Conservation (phyloP, 2,329 filamentous ascomycete genomes). For the Paecilomyces dactylethromorphus region DNA sequence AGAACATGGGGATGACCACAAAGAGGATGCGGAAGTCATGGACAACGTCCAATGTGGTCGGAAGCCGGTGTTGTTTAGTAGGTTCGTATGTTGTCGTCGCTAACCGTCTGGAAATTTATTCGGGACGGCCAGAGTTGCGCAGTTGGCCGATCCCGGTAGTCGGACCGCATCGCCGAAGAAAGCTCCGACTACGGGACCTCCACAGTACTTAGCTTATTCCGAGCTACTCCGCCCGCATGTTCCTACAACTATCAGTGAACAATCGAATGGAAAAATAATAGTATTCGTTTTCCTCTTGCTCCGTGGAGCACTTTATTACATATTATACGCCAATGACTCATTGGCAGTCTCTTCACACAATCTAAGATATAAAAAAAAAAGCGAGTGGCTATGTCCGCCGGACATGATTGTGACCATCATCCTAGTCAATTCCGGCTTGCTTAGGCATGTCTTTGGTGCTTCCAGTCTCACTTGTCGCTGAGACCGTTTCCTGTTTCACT, state of each 20-base stretch:
- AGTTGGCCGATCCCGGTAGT: not conserved
- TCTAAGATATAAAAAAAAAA: not conserved
- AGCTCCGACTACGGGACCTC: not conserved
- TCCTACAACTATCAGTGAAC: not conserved
- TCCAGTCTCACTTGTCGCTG: slow-evolving; percentile 6
- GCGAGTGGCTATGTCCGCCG: not conserved
- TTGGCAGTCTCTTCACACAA: not conserved
- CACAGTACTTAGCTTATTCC: not conserved
- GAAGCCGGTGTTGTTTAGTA: not conserved
- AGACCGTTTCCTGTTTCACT: not conserved
- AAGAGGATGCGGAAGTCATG: not conserved
- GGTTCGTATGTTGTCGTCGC: not conserved
- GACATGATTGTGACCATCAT: slow-evolving; percentile 27
- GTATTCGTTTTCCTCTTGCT: not conserved
- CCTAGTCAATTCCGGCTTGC: slow-evolving; percentile 34
- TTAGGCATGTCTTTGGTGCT: slow-evolving; percentile 60
- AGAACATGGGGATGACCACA: slow-evolving; percentile 30
- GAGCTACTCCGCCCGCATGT: not conserved
- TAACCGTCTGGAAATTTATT: not conserved
- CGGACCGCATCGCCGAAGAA: not conserved
- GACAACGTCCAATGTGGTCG: not conserved
- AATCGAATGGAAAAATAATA: not conserved
- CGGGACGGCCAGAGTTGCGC: slow-evolving; percentile 1
- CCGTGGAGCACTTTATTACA: not conserved
- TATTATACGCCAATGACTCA: not conserved